Base-by-base conservation (phyloP, 1,284 basidiomycete genomes). In the Earliella scabrosa region DNA sequence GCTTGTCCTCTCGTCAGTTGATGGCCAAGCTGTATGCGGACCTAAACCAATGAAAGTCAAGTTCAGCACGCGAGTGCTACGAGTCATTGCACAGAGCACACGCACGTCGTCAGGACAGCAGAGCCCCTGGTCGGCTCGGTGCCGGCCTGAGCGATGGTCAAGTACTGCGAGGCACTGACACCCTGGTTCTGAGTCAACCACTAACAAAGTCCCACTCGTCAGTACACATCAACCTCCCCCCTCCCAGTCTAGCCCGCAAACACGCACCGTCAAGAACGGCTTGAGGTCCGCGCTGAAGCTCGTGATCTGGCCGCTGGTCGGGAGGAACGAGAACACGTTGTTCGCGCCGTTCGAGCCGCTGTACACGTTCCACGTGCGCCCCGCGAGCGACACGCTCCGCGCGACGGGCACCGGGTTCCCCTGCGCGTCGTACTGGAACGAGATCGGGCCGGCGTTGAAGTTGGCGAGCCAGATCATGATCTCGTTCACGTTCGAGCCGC, bases 381-480 rank as follows among this genome's bases (percentile, higher is more conserved):
- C 81, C n/a, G 73, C 81, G 54, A 88, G 63, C 27, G 64, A 68
- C 31, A 87, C 54, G 59, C 71, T 74, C 24, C 67, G 75, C 18
- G 72, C 79, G 23, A 78, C 70, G 45, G 86, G 77, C 31, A 74
- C 65, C 1, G 85, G 77, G n/a, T 74, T 66, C 3, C 84, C 84
- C 34, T 74, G 57, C 1, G 76, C 68, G 62, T 72, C 72, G 68
- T 83, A 87, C 0, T 58, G 26, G 29, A 71, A 69, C 18, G 82
- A 82, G 63, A 87, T 86, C 4, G 86, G 86, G 2, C 78, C 78
- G 9, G 85, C 78, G 59, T 81, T 80, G 72, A 71, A 77, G 66
- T 82, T 83, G 5, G 75, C 83, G 14, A 87, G 76, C 86, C 87
- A 88, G 56, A 88, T 71, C 86, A 88, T 88, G 59, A 87, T 78